Conservation (phyloP, 2,329 filamentous ascomycete species). For the Chrysoporthe puriensis region DNA sequence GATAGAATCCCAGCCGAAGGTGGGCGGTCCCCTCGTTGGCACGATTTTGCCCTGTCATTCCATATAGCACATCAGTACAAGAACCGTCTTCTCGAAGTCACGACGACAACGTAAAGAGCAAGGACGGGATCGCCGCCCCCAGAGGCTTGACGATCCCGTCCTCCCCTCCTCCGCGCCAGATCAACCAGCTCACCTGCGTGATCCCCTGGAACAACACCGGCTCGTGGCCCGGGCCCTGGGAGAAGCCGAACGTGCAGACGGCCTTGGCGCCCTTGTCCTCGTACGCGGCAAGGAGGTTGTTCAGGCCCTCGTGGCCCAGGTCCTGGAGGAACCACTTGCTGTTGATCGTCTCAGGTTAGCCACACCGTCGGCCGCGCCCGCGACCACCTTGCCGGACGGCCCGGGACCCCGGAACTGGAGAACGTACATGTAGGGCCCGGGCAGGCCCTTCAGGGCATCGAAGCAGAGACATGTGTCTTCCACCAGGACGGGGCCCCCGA, state of each 20-base stretch:
- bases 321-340: conserved; percentile 94
- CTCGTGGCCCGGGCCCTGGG: conserved; percentile 79
- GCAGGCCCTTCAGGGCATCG: conserved; percentile 84
- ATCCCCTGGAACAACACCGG: conserved; percentile 89
- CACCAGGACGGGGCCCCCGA: conserved; percentile 86
- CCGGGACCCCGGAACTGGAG: not conserved
- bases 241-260: conserved; percentile 95
- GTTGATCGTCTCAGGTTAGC: not conserved
- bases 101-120: too few species aligned
- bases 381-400: not conserved
- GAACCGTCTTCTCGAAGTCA: not conserved
- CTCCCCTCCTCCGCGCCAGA: not conserved
- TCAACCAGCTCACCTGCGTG: conserved; percentile 64
- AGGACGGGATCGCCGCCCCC: too few species aligned
- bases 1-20: conserved; percentile 94
- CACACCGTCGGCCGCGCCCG: too few species aligned
- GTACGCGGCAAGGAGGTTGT: conserved; percentile 87
- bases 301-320: conserved; percentile 82
- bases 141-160: not conserved
- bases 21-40: conserved; percentile 74
- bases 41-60: conserved; percentile 72
- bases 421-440: conserved; percentile 91
- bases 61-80: not conserved
- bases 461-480: conserved; percentile 97
- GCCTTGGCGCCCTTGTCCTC: conserved; percentile 90